Base-by-base conservation (phyloP, 2,329 filamentous ascomycete genomes). In the Ophioceras dolichostomum region DNA sequence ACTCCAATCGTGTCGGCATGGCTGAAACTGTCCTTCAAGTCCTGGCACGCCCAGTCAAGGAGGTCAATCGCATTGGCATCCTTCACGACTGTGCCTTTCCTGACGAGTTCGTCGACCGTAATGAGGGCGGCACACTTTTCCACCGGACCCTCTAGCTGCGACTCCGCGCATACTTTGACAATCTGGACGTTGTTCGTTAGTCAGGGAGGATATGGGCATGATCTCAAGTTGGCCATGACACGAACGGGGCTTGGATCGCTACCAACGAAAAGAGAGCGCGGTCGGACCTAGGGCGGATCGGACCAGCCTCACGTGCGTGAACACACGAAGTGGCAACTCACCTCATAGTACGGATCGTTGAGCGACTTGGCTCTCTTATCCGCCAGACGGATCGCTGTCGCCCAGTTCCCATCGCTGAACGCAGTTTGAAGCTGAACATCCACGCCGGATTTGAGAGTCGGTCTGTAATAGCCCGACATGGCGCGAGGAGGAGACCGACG, bases 281-380 rank as follows among this genome's bases (percentile, higher is more conserved):
- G n/a, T n/a, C n/a, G n/a, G n/a, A n/a, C n/a, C n/a, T n/a, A n/a
- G n/a, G n/a, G n/a, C n/a, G n/a, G n/a, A n/a, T n/a, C n/a, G n/a
- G n/a, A n/a, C n/a, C n/a, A n/a, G n/a, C n/a, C n/a, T n/a, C n/a
- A n/a, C n/a, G n/a, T n/a, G n/a, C n/a, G n/a, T n/a, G n/a, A n/a
- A n/a, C n/a, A n/a, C n/a, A n/a, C n/a, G n/a, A n/a, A n/a, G n/a
- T n/a, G n/a, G 29, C 10, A 14, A 17, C 60, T 41, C 47, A 74
- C 69, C 56, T 73, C 63, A 46, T 68, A 76, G 47, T 76, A 76
- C 7, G 65, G 58, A 30, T 75, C 70, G 36, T 71, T 70, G 30
- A 59, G 60, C 2, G 58, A 52, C 45, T 63, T 64, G 39, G 59
- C 57, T 20, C 68, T 59, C 52, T 71, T 67, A 43, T 69, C 65